Evolutionary conservation across 768 basidiomycete genomes (phyloP).

Genomic region (Amanita rubescens): DNA sequence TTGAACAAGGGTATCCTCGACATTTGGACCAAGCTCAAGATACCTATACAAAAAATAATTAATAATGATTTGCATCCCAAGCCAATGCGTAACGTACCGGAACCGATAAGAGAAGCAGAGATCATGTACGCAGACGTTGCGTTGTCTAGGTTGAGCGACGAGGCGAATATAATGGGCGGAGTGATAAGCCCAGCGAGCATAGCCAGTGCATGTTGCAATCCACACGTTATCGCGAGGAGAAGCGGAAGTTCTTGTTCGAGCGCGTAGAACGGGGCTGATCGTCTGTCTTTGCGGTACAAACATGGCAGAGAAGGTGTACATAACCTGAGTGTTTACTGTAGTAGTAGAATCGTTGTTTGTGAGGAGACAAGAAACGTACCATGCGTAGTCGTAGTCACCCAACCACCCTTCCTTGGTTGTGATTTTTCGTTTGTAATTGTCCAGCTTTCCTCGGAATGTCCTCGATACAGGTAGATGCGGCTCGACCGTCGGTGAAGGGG

Average conservation of each 20-base stretch:
- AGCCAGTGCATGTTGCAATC: constrained; percentile 69
- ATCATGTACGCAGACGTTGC: constrained; percentile 68
- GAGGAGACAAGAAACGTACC: constrained; percentile 21
- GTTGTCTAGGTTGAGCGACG: constrained; percentile 49
- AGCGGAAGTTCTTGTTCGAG: constrained; percentile 68
- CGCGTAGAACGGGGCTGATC: constrained; percentile 66
- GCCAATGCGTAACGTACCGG: no score
- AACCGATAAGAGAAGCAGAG: constrained; percentile 74
- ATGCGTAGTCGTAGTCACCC: constrained; percentile 77
- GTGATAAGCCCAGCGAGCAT: constrained; percentile 82
- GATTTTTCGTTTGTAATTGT: constrained; percentile 23
- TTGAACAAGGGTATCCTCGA: constrained; percentile 54
- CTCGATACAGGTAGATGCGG: background rate
- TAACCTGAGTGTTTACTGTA: constrained; percentile 39
- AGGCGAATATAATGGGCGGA: constrained; percentile 76
- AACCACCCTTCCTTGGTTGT: constrained; percentile 62
- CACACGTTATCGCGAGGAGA: constrained; percentile 62
- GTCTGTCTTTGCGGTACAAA: constrained; percentile 25
- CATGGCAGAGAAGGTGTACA: constrained; percentile 67
- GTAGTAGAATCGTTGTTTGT: background rate
- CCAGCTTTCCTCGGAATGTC: background rate
- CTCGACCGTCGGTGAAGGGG: background rate
- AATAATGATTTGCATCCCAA: no score
- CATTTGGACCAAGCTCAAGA: constrained; percentile 74
- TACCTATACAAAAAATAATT: no score